These are phyloP conservation scores for Podaxis carcinomalis DNA, from an alignment of 768 basidiomycete species.

Conservation along the genomic window DNA sequence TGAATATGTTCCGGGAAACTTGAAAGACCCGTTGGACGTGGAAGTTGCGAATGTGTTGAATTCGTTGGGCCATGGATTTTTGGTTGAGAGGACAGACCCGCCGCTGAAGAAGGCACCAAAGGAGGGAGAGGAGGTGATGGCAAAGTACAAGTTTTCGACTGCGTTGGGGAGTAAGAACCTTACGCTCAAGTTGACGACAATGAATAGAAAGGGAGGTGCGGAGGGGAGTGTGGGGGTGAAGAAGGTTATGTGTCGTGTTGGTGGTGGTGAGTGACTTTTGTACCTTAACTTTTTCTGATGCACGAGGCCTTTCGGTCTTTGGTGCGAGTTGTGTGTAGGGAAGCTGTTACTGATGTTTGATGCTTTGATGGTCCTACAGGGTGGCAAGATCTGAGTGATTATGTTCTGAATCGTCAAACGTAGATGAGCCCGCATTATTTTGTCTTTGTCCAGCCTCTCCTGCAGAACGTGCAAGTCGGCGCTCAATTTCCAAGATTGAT, in stretches of 20 bases:
- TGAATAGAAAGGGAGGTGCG: slow-evolving; percentile 55
- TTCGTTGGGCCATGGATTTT: slow-evolving; percentile 69
- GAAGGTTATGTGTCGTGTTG: slow-evolving; percentile 91
- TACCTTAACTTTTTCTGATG: neutral
- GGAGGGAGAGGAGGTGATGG: slow-evolving; percentile 76
- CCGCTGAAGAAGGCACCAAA: slow-evolving; percentile 60
- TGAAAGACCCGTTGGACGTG: slow-evolving; percentile 75
- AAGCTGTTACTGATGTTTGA: neutral
- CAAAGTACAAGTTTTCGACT: slow-evolving; percentile 80
- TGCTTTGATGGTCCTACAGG: slow-evolving; percentile 32
- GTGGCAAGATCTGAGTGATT: slow-evolving; percentile 77
- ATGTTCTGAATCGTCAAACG: slow-evolving; percentile 73
- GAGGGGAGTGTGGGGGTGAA: slow-evolving; percentile 54
- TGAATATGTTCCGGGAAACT: slow-evolving; percentile 61
- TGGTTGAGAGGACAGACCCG: slow-evolving; percentile 79
- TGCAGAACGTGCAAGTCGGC: neutral
- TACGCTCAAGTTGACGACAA: slow-evolving; percentile 74
- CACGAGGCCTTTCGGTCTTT: neutral
- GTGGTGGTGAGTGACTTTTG: slow-evolving; percentile 57
- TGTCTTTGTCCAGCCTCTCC: neutral
- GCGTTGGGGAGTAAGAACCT: slow-evolving; percentile 69
- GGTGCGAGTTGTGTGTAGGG: neutral
- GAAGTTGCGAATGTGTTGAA: slow-evolving; percentile 78
- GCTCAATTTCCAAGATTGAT: neutral
- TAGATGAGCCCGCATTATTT: neutral